These are phyloP conservation scores for Candida sithepensis DNA, from an alignment of 805 yeast species.

Conservation along the genomic window DNA sequence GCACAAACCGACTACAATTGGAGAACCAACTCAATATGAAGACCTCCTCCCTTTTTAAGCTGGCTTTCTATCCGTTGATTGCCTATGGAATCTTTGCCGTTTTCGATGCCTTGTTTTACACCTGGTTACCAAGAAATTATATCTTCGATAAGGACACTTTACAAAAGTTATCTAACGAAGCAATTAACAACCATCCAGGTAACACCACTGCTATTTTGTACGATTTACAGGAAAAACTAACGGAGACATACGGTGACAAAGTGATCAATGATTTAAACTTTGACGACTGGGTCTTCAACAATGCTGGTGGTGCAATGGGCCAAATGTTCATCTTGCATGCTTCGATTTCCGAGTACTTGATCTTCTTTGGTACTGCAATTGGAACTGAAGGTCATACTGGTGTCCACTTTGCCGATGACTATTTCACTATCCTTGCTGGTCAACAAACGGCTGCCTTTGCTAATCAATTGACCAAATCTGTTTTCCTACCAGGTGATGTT, in stretches of 20 bases:
- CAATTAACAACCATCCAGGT: conserved; percentile 49
- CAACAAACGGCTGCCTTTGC: conserved; percentile 71
- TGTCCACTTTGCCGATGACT: conserved; percentile 95
- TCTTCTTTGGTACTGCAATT: conserved; percentile 86
- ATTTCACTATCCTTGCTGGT: conserved; percentile 86
- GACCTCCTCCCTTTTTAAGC: conserved; percentile 1
- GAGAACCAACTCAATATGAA: too few species aligned
- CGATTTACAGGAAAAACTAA: conserved; percentile 56
- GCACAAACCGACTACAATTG: too few species aligned
- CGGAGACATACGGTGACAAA: conserved; percentile 62
- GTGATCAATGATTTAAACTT: conserved; percentile 65
- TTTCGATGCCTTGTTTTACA: conserved; percentile 41
- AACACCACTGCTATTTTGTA: conserved; percentile 61
- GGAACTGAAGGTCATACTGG: conserved; percentile 98
- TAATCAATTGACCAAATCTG: conserved; percentile 57
- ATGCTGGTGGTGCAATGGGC: conserved; percentile 99
- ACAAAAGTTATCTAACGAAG: conserved; percentile 54
- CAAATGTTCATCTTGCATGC: conserved; percentile 94
- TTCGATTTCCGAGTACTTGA: conserved; percentile 86
- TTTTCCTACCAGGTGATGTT: conserved; percentile 83
- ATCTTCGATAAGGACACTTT: conserved; percentile 66
- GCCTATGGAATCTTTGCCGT: conserved; percentile 24
- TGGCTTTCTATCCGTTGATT: conserved; percentile 25
- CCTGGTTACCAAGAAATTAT: conserved; percentile 70
- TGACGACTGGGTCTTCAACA: conserved; percentile 93